Conservation (phyloP, 176 grass and related monocot species). For the Eragrostis curvula region DNA sequence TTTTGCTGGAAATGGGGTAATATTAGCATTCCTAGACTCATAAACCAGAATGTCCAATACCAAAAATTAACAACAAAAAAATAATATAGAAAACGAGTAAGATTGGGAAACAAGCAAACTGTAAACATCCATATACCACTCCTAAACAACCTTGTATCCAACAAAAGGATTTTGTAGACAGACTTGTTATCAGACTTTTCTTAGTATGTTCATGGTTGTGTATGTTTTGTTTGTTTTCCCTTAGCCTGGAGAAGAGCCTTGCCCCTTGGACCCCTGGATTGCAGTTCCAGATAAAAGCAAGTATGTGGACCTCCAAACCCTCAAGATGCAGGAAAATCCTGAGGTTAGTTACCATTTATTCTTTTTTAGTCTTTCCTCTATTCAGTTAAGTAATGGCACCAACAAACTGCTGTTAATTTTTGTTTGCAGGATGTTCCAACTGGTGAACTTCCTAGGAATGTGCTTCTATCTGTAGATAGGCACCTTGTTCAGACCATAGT, state of each 20-base stretch:
- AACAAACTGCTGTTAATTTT: background rate
- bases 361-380: background rate
- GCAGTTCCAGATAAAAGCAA: constrained; percentile 97
- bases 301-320: constrained; percentile 94
- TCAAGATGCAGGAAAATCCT: constrained; percentile 98
- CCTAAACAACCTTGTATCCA: background rate
- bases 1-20: background rate
- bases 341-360: constrained; percentile 59
- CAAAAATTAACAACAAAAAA: background rate
- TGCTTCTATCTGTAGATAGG: constrained; percentile 89
- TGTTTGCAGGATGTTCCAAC: constrained; percentile 88
- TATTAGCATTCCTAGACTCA: background rate
- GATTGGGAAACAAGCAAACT: background rate
- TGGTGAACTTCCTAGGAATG: constrained; percentile 92
- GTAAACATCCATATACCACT: background rate
- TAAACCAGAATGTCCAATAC: background rate
- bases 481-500: constrained; percentile 97
- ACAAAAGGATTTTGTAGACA: background rate
- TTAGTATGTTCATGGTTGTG: background rate
- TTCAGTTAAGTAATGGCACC: background rate
- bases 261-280: constrained; percentile 95
- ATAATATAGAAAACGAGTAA: background rate
- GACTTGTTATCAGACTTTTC: background rate
- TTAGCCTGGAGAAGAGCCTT: constrained; percentile 92
- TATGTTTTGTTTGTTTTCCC: constrained; percentile 17